phyloP scores from a whole-genome alignment of 352 stramenopile genomes.

The Phytopythium kandeliae region DNA sequence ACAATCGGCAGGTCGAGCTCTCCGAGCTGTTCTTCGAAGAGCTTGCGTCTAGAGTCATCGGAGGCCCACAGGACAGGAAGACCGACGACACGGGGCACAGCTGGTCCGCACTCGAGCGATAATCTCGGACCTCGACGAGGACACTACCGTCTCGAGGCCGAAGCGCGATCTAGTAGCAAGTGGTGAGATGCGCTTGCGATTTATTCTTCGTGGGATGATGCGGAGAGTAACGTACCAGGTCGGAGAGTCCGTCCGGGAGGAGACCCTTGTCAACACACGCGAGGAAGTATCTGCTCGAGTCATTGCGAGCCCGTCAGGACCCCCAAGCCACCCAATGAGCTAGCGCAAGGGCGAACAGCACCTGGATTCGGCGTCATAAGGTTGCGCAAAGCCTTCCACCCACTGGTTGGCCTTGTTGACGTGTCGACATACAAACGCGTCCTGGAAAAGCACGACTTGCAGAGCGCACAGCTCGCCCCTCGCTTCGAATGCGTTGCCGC shows the following conservation, averaged over 20 bases:
- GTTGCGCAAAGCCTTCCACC: slow-evolving; percentile 63
- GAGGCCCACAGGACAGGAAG: slow-evolving; percentile 12
- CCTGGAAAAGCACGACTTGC: slow-evolving; percentile 51
- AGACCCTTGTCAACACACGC: slow-evolving; percentile 42
- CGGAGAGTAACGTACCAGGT: slow-evolving; percentile 31
- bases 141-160: slow-evolving; percentile 11
- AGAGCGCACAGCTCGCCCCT: slow-evolving; percentile 13
- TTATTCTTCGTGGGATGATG: neutral
- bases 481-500: neutral
- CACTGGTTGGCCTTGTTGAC: slow-evolving; percentile 40
- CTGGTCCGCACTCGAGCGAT: slow-evolving; percentile 12
- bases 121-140: slow-evolving; percentile 33
- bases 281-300: slow-evolving; percentile 46
- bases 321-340: no score
- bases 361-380: slow-evolving; percentile 64
- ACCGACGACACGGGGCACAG: slow-evolving; percentile 33
- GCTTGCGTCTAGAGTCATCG: neutral
- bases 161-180: slow-evolving; percentile 8
- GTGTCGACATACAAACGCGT: slow-evolving; percentile 67
- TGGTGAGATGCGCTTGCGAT: no score
- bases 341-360: slow-evolving; percentile 8
- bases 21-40: neutral
- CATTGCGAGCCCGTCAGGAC: neutral
- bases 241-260: slow-evolving; percentile 46
- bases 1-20: neutral